Conservation (phyloP, 371 early-diverging fungal genomes). For the Apophysomyces variabilis region DNA sequence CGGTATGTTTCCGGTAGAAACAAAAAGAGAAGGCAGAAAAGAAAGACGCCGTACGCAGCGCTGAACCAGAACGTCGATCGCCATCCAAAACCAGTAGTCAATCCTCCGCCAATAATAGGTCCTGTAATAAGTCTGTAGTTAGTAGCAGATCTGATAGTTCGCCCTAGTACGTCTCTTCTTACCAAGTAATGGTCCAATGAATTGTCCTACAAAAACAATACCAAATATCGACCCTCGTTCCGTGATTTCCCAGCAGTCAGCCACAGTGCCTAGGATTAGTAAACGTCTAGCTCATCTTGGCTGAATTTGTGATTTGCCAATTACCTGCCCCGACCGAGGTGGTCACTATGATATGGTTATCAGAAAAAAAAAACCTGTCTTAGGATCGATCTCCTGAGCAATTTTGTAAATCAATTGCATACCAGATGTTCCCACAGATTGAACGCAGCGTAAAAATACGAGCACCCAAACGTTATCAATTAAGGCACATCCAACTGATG, state of each 20-base stretch:
- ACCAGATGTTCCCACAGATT: conserved; percentile 72
- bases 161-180: conserved; percentile 3
- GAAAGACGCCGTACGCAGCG: conserved; percentile 60
- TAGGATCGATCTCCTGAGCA: not conserved
- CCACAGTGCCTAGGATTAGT: conserved; percentile 26
- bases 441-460: conserved; percentile 63
- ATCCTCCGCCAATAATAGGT: conserved; percentile 46
- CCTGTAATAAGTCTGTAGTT: conserved; percentile 15
- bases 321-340: conserved; percentile 45
- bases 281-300: not conserved
- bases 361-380: not conserved
- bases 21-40: conserved; percentile 57
- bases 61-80: conserved; percentile 73
- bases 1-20: conserved; percentile 78
- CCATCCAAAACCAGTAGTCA: conserved; percentile 59
- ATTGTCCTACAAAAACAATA: conserved; percentile 59
- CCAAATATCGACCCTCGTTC: conserved; percentile 49
- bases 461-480: conserved; percentile 56
- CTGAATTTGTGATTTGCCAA: not conserved
- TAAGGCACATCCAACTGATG: conserved; percentile 65
- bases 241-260: conserved; percentile 43
- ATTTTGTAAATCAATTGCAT: conserved; percentile 13
- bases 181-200: conserved; percentile 60
- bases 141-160: not conserved
- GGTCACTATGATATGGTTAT: conserved; percentile 24